Conservation (phyloP, 345 rosid genomes). For the Citrus maxima region DNA sequence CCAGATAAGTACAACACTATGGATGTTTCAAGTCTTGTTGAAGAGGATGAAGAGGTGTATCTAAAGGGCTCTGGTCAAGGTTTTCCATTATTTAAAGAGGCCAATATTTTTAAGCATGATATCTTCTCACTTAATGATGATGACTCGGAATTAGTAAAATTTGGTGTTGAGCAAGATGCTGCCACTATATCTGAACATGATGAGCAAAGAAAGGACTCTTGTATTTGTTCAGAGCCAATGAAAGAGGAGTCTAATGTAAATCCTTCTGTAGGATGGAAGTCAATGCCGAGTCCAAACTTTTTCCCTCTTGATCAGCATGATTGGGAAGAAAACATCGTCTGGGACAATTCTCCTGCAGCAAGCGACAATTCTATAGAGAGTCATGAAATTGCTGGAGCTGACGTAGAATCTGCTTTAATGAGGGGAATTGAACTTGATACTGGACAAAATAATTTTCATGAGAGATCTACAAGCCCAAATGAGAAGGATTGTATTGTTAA, state of each 20-base stretch:
- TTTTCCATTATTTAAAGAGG: constrained; percentile 30
- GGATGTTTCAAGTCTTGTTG: constrained; percentile 64
- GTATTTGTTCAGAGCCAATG: constrained; percentile 66
- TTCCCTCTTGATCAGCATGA: constrained; percentile 85
- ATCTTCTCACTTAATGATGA: constrained; percentile 32
- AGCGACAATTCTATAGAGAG: constrained; percentile 41
- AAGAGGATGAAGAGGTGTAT: constrained; percentile 87
- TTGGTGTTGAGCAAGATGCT: constrained; percentile 32
- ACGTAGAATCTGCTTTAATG: constrained; percentile 25
- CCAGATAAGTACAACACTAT: constrained; percentile 59
- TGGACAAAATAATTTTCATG: constrained; percentile 26
- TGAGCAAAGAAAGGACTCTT: constrained; percentile 38
- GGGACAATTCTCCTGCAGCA: constrained; percentile 65
- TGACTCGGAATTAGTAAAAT: constrained; percentile 32
- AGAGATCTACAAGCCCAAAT: constrained; percentile 24
- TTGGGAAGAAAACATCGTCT: constrained; percentile 83
- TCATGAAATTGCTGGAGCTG: constrained; percentile 41
- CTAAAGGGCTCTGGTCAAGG: constrained; percentile 52
- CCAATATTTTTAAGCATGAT: constrained; percentile 38
- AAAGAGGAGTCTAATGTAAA: constrained; percentile 38
- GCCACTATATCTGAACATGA: constrained; percentile 31
- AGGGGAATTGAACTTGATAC: constrained; percentile 34
- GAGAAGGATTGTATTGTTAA: constrained; percentile 33
- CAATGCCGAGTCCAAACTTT: constrained; percentile 41
- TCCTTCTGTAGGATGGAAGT: constrained; percentile 46